Evolutionary conservation across 1,284 basidiomycete genomes (phyloP).

Genomic region (Earliella scabrosa): DNA sequence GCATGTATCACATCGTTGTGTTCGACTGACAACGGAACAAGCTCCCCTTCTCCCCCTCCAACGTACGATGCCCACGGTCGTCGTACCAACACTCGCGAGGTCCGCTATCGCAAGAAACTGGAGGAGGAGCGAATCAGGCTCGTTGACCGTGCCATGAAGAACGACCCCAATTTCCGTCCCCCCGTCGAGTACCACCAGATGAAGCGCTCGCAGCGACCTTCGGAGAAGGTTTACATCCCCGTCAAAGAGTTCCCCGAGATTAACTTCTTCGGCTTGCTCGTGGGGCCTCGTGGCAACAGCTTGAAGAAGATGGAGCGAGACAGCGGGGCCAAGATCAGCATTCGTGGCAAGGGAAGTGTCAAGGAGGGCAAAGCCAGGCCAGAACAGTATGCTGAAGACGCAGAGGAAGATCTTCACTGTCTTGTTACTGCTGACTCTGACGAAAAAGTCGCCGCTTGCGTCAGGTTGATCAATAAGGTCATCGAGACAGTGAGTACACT

Average conservation of each 20-base stretch:
- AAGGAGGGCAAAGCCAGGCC: slow-evolving; percentile 98
- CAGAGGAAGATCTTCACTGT: slow-evolving; percentile 99
- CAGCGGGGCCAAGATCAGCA: slow-evolving; percentile 97
- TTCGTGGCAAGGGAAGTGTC: slow-evolving; percentile 97
- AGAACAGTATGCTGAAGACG: slow-evolving; percentile 92
- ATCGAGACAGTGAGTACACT: slow-evolving; percentile 87
- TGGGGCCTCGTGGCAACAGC: slow-evolving; percentile 98
- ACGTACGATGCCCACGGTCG: slow-evolving; percentile 97
- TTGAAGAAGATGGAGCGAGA: slow-evolving; percentile 99
- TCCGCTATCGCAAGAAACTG: slow-evolving; percentile 96
- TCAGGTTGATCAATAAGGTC: slow-evolving; percentile 95
- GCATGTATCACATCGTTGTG: not conserved
- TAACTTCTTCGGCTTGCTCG: slow-evolving; percentile 98
- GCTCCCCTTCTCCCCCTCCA: slow-evolving; percentile 95
- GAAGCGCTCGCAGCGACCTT: slow-evolving; percentile 88
- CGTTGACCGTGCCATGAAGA: slow-evolving; percentile 95
- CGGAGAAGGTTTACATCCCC: slow-evolving; percentile 98
- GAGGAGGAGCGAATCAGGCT: slow-evolving; percentile 96
- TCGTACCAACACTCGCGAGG: slow-evolving; percentile 97
- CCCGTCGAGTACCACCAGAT: slow-evolving; percentile 96
- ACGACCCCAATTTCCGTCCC: slow-evolving; percentile 96
- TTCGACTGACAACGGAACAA: slow-evolving; percentile 39
- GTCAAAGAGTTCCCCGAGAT: slow-evolving; percentile 99
- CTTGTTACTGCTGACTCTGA: slow-evolving; percentile 93
- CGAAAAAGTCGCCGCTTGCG: slow-evolving; percentile 90